Conservation (phyloP, 306 rosid genomes). For the Abrus precatorius region DNA sequence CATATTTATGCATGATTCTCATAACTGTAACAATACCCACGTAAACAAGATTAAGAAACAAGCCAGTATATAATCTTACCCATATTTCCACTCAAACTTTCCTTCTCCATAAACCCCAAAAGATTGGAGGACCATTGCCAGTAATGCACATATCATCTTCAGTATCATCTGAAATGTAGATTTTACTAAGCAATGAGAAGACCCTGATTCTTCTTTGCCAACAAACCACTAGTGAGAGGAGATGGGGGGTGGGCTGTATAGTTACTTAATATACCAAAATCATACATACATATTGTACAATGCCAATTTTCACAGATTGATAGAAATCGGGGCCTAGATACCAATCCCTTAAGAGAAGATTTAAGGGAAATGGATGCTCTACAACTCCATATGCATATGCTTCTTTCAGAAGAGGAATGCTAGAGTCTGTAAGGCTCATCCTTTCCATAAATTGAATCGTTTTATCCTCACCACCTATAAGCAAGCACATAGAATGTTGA, state of each 20-base stretch:
- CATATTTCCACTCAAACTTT: constrained; percentile 81
- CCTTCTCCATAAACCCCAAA: constrained; percentile 91
- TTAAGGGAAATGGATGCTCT: constrained; percentile 87
- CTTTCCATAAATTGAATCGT: constrained; percentile 83
- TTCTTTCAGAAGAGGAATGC: constrained; percentile 75
- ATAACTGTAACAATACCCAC: not conserved
- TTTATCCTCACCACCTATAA: constrained; percentile 80
- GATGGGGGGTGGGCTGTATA: not conserved
- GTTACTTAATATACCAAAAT: constrained; percentile 19
- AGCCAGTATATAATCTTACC: constrained; percentile 56
- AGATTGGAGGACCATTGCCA: constrained; percentile 81
- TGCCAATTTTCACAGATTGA: constrained; percentile 89
- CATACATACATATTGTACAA: constrained; percentile 87
- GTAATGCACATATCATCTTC: constrained; percentile 81
- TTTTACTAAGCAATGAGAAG: constrained; percentile 39
- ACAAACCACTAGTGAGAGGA: not conserved
- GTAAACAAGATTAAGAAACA: constrained; percentile 3
- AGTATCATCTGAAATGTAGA: constrained; percentile 72
- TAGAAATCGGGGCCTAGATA: constrained; percentile 81
- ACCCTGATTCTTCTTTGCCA: not conserved
- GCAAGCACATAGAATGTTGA: constrained; percentile 26
- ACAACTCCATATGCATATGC: constrained; percentile 77
- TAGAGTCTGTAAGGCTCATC: constrained; percentile 60
- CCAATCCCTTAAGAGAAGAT: constrained; percentile 75
- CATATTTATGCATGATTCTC: not conserved